These are phyloP conservation scores for Apiospora kogelbergensis DNA, from an alignment of 2,329 filamentous ascomycete species.

Conservation along the genomic window DNA sequence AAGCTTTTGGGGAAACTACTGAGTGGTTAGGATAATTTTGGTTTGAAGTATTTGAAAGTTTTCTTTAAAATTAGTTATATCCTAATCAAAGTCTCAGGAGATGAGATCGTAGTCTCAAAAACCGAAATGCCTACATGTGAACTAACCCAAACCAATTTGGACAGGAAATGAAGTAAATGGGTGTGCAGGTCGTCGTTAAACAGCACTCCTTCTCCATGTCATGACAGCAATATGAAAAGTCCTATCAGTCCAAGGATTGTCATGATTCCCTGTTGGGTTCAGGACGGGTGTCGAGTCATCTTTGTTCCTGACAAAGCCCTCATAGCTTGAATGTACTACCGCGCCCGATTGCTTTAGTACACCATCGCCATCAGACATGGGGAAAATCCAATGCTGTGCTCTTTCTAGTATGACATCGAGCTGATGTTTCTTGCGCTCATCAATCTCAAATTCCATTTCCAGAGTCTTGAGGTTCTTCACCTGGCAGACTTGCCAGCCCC, in stretches of 20 bases:
- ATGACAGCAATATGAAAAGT: not conserved
- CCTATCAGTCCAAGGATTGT: not conserved
- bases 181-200: not conserved
- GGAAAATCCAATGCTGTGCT: conserved; percentile 13
- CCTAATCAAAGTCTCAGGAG: not conserved
- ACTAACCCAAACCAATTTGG: not conserved
- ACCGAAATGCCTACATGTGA: not conserved
- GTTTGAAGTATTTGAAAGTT: not conserved
- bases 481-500: conserved; percentile 13
- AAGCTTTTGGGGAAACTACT: too few relatives aligned
- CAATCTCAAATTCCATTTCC: conserved; percentile 14
- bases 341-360: conserved; percentile 4
- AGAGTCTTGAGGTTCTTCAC: conserved; percentile 10
- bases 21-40: not conserved
- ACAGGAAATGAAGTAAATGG: not conserved
- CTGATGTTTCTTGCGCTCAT: conserved; percentile 9
- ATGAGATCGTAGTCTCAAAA: not conserved
- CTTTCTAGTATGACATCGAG: conserved; percentile 12
- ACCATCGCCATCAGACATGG: not conserved
- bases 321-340: conserved; percentile 8
- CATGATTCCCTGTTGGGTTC: not conserved
- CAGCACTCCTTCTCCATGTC: not conserved
- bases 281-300: conserved; percentile 10
- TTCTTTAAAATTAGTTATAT: too few relatives aligned
- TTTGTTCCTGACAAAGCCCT: conserved; percentile 9